A percentile compares a stretch with the other conserved stretches of the same genome.
phyloP scores from a whole-genome alignment of 768 basidiomycete species.

The Heimioporus sp. region DNA sequence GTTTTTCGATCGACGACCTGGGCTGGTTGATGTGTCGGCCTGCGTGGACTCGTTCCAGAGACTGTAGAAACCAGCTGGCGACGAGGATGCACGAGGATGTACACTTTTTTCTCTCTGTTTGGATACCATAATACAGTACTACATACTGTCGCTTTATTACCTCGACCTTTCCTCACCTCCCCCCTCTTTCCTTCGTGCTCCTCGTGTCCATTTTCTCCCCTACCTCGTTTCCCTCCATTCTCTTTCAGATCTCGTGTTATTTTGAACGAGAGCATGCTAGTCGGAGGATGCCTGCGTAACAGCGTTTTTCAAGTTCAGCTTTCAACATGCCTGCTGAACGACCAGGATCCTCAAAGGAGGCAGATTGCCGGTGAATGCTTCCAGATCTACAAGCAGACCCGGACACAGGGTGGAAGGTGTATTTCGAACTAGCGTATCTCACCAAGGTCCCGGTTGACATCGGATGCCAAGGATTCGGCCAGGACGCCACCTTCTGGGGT shows the following conservation, averaged over 20 bases:
- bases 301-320: no score
- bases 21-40: conserved; percentile 14
- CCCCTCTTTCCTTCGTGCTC: not conserved
- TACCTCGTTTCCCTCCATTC: not conserved
- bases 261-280: not conserved
- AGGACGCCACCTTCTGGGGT: no score
- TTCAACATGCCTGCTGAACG: no score
- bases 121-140: conserved; percentile 11
- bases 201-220: not conserved
- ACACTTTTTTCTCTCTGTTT: not conserved
- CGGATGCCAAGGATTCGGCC: no score
- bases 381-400: no score
- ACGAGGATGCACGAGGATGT: conserved; percentile 4
- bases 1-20: conserved; percentile 5
- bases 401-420: no score
- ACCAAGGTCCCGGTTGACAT: no score
- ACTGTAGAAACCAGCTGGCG: conserved; percentile 13
- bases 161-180: not conserved
- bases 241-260: not conserved
- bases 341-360: no score
- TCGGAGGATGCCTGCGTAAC: no score
- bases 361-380: no score
- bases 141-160: conserved; percentile 6
- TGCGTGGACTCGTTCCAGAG: conserved; percentile 1
- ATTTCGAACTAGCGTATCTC: no score